Base-by-base conservation (phyloP, 1,284 basidiomycete genomes). In the Spongiforma sp. region DNA sequence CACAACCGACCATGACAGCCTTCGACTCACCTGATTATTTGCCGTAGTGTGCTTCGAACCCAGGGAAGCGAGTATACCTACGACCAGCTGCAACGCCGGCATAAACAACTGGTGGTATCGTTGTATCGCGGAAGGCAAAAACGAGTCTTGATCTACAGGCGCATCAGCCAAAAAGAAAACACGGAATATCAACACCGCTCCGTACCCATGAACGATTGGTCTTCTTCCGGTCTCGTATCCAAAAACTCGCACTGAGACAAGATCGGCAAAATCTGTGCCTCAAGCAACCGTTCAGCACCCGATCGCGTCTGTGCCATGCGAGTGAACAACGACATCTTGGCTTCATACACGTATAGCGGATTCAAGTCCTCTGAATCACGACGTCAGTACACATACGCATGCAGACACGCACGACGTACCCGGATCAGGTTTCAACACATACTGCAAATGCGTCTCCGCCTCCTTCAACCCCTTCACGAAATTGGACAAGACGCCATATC, bases 271-370 rank as follows among this genome's bases (percentile, higher is more conserved):
- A 96, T 71, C 60, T 93, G 90, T 5, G 89, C 86, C 65, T 96
- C 95, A 11, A 98, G 78, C 32, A 99, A 80, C 58, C 90, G 87
- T 73, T 98, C 95, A 0, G 95, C 94, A 4, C 96, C 96, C 67
- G 85, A 81, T 55, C 93, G 83, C 1, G 88, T 92, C 72, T 95
- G 90, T 0, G 94, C 89, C 78, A 98, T 87, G 34, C 94, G 87
- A 33, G 92, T 87, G 62, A 99, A 88, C 68, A 98, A 83, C 1
- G 94, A 92, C 85, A 98, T 90, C 78, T 96, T 96, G 19, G 96
- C 88, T 77, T 99, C 97, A 73, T 97, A 99, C 19, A 99, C 94
- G 78, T 98, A 99, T 55, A 97, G 83, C 0, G 94, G 85, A 73
- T 98, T 97, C 26, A 99, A 80, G 66, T 95, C 93, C 71, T 94